phyloP scores from a whole-genome alignment of 2,329 filamentous ascomycete genomes.

The Aureobasidium musti region DNA sequence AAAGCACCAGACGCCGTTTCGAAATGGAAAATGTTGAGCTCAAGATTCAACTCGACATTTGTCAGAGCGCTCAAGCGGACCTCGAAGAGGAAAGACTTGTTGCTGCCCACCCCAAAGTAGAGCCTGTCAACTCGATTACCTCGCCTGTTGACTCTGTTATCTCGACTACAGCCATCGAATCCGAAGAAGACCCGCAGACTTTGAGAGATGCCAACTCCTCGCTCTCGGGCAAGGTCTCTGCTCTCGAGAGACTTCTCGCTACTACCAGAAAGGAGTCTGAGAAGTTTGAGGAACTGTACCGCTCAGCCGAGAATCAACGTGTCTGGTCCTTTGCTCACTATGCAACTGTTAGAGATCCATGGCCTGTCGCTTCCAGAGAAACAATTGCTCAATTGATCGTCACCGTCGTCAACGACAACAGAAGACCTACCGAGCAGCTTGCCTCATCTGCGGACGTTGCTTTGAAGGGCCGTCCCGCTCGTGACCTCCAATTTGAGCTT shows the following conservation, averaged over 20 bases:
- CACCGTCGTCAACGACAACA: background rate
- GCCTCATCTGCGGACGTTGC: background rate
- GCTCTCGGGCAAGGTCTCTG: background rate
- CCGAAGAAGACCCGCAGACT: background rate
- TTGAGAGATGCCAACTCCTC: background rate
- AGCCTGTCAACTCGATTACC: background rate
- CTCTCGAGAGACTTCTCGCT: background rate
- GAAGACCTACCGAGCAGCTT: background rate
- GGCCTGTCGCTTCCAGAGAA: slow-evolving; percentile 2
- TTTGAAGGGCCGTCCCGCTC: background rate
- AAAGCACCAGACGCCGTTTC: too few species aligned
- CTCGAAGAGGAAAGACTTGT: background rate
- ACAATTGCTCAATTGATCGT: background rate
- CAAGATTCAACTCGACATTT: background rate
- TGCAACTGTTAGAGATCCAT: slow-evolving; percentile 2
- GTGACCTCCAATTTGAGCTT: background rate
- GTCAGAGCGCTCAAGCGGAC: too few species aligned
- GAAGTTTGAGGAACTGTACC: background rate
- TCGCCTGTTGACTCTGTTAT: too few species aligned
- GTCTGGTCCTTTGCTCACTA: slow-evolving; percentile 11
- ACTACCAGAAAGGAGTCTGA: background rate
- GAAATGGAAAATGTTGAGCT: background rate
- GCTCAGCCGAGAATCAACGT: background rate
- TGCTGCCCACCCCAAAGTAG: background rate
- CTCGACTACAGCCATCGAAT: too few species aligned